Percentiles rank a stretch among this genome's conserved stretches.
Conservation (phyloP, 2,329 filamentous ascomycete genomes). For the Pseudogymnoascus sp. region DNA sequence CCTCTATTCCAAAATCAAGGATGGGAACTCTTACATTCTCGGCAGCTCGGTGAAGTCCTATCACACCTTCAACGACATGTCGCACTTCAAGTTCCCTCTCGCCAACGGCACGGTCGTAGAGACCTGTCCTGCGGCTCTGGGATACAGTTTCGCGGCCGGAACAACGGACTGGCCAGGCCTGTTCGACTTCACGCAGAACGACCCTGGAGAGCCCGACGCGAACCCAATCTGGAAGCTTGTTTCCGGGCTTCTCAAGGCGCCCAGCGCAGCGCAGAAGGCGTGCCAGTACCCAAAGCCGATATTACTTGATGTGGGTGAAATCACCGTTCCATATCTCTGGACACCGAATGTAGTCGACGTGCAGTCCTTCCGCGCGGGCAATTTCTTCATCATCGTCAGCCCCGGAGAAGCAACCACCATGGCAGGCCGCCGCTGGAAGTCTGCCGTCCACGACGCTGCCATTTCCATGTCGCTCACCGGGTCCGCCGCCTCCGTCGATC, state of each 20-base stretch:
- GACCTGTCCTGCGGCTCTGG: slow-evolving; percentile 82
- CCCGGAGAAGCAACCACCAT: slow-evolving; percentile 90
- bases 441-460: slow-evolving; percentile 54
- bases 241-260: slow-evolving; percentile 63
- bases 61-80: slow-evolving; percentile 81
- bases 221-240: slow-evolving; percentile 69
- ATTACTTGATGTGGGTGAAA: slow-evolving; percentile 79
- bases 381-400: slow-evolving; percentile 75
- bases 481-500: slow-evolving; percentile 40
- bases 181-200: slow-evolving; percentile 90
- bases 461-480: slow-evolving; percentile 35
- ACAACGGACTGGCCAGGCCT: slow-evolving; percentile 86
- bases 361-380: slow-evolving; percentile 76
- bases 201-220: slow-evolving; percentile 62
- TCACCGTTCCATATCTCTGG: slow-evolving; percentile 76
- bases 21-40: slow-evolving; percentile 39
- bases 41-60: slow-evolving; percentile 70
- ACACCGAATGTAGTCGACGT: slow-evolving; percentile 87
- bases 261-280: slow-evolving; percentile 59
- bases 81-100: slow-evolving; percentile 65
- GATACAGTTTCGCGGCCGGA: slow-evolving; percentile 88
- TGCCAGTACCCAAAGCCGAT: slow-evolving; percentile 83
- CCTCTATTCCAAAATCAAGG: slow-evolving; percentile 46
- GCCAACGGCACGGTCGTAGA: slow-evolving; percentile 63
- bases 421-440: slow-evolving; percentile 81